These are phyloP conservation scores for Coniochaeta sp. DNA, from an alignment of 2,329 filamentous ascomycete genomes.

Conservation along the genomic window DNA sequence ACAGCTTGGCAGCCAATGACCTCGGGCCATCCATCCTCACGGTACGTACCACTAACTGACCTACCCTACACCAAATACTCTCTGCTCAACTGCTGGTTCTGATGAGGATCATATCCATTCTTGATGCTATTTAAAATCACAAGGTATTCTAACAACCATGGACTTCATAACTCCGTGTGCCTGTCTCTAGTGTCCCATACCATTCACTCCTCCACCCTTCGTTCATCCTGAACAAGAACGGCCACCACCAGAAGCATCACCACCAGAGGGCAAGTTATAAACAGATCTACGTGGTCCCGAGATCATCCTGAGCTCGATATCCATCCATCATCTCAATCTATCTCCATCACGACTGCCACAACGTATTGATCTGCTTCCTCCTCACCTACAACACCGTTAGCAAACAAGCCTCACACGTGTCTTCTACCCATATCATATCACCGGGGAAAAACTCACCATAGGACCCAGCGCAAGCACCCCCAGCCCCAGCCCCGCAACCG, in stretches of 20 bases:
- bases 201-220: too few relatives aligned
- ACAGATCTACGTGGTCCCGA: background rate
- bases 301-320: background rate
- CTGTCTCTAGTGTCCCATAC: too few relatives aligned
- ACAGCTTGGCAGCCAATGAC: background rate
- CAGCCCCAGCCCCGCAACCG: constrained; percentile 70
- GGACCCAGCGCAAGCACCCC: constrained; percentile 76
- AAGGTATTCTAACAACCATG: too few relatives aligned
- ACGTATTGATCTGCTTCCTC: constrained; percentile 39
- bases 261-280: too few relatives aligned
- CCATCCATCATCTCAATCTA: background rate
- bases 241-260: too few relatives aligned
- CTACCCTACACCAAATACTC: too few relatives aligned
- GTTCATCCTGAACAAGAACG: background rate
- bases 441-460: constrained; percentile 57
- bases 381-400: constrained; percentile 16
- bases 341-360: constrained; percentile 16
- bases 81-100: too few relatives aligned
- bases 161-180: too few relatives aligned
- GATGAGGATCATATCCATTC: too few relatives aligned
- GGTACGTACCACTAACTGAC: background rate
- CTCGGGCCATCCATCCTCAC: too few relatives aligned
- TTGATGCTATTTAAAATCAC: too few relatives aligned
- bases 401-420: background rate
- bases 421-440: background rate